Conservation (phyloP, 768 basidiomycete genomes). For the Lentinula sp. region DNA sequence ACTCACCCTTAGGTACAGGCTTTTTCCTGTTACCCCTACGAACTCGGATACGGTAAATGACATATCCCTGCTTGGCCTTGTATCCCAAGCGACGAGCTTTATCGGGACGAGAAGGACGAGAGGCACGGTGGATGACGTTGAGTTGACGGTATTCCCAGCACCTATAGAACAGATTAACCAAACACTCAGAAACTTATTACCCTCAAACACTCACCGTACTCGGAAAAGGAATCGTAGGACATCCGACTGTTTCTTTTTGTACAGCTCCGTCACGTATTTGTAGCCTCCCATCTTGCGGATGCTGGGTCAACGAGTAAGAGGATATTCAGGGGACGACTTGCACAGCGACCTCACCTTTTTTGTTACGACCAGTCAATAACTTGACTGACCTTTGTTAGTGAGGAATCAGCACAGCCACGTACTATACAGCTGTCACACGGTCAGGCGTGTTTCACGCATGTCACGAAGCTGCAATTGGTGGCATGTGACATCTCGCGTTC, state of each 20-base stretch:
- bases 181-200: background rate
- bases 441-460: background rate
- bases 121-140: slow-evolving; percentile 97
- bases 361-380: background rate
- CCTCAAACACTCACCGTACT: slow-evolving; percentile 60
- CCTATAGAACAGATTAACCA: slow-evolving; percentile 28
- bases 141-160: slow-evolving; percentile 99
- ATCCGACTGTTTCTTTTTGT: slow-evolving; percentile 98
- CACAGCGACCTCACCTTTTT: background rate
- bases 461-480: too few relatives aligned
- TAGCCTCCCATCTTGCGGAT: slow-evolving; percentile 76
- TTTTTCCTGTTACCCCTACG: slow-evolving; percentile 99
- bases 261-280: slow-evolving; percentile 95
- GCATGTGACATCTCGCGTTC: too few relatives aligned
- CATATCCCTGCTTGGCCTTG: slow-evolving; percentile 99
- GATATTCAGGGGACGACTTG: background rate
- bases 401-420: background rate
- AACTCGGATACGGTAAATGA: slow-evolving; percentile 96
- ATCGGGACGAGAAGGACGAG: slow-evolving; percentile 97
- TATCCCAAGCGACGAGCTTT: slow-evolving; percentile 98
- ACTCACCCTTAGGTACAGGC: slow-evolving; percentile 90
- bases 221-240: slow-evolving; percentile 97
- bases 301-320: background rate
- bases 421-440: background rate
- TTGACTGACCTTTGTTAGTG: background rate